phyloP scores from a whole-genome alignment of 176 grass and related monocot species.

The Cymbopogon citratus region DNA sequence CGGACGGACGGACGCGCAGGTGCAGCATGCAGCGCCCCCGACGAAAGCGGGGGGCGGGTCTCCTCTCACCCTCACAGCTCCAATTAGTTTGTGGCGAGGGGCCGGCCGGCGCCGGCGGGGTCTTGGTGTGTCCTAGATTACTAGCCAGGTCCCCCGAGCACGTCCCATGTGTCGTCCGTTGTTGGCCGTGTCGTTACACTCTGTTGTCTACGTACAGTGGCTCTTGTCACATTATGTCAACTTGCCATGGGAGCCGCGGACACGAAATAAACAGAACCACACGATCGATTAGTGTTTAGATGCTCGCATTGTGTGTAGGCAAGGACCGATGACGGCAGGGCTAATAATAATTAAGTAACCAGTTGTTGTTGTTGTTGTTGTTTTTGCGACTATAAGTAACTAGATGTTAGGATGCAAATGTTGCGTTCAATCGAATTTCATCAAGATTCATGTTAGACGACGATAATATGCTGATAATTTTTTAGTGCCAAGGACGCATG shows the following conservation, averaged over 20 bases:
- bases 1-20: neutral
- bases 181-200: neutral
- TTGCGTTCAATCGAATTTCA: too few relatives aligned
- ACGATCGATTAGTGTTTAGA: neutral
- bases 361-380: too few relatives aligned
- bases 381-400: too few relatives aligned
- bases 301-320: neutral
- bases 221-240: neutral
- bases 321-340: neutral
- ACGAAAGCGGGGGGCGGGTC: constrained; percentile 20
- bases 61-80: too few relatives aligned
- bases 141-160: neutral
- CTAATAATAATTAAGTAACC: too few relatives aligned
- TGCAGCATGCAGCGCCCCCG: neutral
- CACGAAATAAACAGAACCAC: neutral
- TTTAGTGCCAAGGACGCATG: too few relatives aligned
- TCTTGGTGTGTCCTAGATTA: neutral
- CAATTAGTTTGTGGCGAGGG: too few relatives aligned
- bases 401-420: too few relatives aligned
- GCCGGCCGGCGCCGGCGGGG: neutral
- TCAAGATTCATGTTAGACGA: too few relatives aligned
- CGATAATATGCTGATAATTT: too few relatives aligned
- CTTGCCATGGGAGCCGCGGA: neutral
- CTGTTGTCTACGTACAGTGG: neutral
- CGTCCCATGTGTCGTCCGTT: neutral